Conservation (phyloP, 163 green algal species). For the Chlorella variabilis region DNA sequence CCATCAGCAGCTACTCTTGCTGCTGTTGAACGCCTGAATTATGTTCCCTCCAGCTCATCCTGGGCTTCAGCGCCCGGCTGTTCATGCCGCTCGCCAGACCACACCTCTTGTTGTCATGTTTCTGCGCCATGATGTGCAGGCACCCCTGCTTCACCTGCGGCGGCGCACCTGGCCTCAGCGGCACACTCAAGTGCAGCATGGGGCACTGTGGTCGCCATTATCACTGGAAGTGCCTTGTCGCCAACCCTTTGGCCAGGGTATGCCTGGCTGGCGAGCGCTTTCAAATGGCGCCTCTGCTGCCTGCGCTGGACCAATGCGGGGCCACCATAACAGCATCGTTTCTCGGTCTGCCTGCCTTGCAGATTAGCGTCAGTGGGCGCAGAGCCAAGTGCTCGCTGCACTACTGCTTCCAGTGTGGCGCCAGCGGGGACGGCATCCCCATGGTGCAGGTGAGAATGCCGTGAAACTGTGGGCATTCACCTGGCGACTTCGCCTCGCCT, state of each 20-base stretch:
- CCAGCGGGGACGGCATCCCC: constrained; percentile 45
- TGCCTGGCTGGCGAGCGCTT: background rate
- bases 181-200: constrained; percentile 51
- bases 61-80: too few relatives aligned
- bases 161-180: background rate
- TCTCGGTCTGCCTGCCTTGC: too few relatives aligned
- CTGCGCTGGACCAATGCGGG: too few relatives aligned
- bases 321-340: too few relatives aligned
- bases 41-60: background rate
- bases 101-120: too few relatives aligned
- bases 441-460: constrained; percentile 42
- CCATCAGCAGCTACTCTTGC: background rate
- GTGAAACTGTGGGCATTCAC: background rate
- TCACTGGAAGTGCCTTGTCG: constrained; percentile 40
- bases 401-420: constrained; percentile 52
- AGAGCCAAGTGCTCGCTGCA: constrained; percentile 53
- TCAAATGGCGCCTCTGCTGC: too few relatives aligned
- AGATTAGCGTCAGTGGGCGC: constrained; percentile 5
- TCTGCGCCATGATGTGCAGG: constrained; percentile 21
- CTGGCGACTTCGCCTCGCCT: too few relatives aligned
- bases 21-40: background rate
- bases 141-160: constrained; percentile 48
- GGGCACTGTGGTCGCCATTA: constrained; percentile 49
- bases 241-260: constrained; percentile 24
- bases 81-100: too few relatives aligned